phyloP scores from a whole-genome alignment of 2,329 filamentous ascomycete species.

The Byssochlamys sp. region DNA sequence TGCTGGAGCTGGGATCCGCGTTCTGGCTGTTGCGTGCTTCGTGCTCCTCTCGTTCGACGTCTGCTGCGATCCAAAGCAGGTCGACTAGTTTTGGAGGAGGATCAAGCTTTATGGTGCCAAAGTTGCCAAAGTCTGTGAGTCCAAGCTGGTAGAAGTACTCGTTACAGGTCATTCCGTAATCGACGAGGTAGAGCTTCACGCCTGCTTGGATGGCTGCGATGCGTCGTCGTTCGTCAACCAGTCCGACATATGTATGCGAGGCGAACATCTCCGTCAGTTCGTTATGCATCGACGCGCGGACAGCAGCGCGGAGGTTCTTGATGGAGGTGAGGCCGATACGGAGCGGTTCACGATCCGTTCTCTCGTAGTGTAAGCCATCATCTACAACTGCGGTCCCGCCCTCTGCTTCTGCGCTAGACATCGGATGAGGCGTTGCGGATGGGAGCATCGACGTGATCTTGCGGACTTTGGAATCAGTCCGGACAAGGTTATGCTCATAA shows the following conservation, averaged over 20 bases:
- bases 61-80: conserved; percentile 62
- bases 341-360: conserved; percentile 57
- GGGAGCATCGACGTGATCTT: conserved; percentile 96
- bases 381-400: conserved; percentile 24
- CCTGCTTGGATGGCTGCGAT: conserved; percentile 89
- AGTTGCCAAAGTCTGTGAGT: conserved; percentile 91
- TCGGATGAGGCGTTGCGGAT: conserved; percentile 36
- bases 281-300: conserved; percentile 72
- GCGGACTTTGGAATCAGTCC: conserved; percentile 76
- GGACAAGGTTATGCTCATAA: conserved; percentile 78
- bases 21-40: background rate
- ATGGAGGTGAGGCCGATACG: conserved; percentile 71
- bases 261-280: conserved; percentile 79
- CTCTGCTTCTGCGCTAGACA: conserved; percentile 18
- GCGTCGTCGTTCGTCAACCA: conserved; percentile 77
- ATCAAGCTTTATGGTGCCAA: conserved; percentile 70
- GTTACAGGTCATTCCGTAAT: conserved; percentile 76
- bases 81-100: conserved; percentile 63
- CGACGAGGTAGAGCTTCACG: conserved; percentile 81
- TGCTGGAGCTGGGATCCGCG: background rate
- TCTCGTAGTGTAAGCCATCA: conserved; percentile 60
- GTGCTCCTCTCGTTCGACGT: conserved; percentile 53
- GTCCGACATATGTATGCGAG: conserved; percentile 81
- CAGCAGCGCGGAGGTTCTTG: conserved; percentile 69
- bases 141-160: conserved; percentile 96